Base-by-base conservation (phyloP, 129 eudicot species). In the Saposhnikovia divaricata region DNA sequence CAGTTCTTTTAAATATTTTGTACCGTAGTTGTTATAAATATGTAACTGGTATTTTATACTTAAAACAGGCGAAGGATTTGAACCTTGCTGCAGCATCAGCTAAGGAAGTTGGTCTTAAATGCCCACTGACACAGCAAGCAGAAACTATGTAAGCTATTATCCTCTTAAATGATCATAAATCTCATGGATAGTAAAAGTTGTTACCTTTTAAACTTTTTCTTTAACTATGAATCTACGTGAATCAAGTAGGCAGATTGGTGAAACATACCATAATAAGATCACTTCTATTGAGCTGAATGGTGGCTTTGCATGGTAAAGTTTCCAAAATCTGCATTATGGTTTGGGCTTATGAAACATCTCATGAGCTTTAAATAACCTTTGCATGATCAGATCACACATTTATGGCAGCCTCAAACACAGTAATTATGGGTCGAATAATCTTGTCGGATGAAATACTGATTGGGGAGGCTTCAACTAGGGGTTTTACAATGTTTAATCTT, bases 1-100 rank as follows among this genome's bases (percentile, higher is more conserved):
- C 16, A 10, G n/a, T 74, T 21, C 14, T 27, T 42, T 23, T 27
- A 12, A 40, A 40, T 38, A 55, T 51, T 80, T 80, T 68, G 57
- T 63, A 34, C 61, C 14, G 8, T 55, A 57, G 14, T 39, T 19
- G 37, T 27, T 16, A 71, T 57, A 37, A 74, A 72, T 25, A 27
- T 38, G 12, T 42, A 34, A 70, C 19, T 51, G 28, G 59, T 19
- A 37, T 75, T 50, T 79, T 47, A 46, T 42, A 27, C 40, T 47
- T 72, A 55, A 40, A 71, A 80, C 89, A 95, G 98, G 94, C 96
- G 74, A 95, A 95, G 85, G 98, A 95, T 87, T 85, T 95, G 44
- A 85, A 84, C 78, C 97, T 95, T 75, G 98, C 97, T 69, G 85
- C 86, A 40, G 81, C 83, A 77, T 89, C 97, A 72, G 98, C 94